Evolutionary conservation across 2,329 filamentous ascomycete genomes (phyloP), one percentile per base, ranked within the genome.

Genomic region (Fusarium luffae): DNA sequence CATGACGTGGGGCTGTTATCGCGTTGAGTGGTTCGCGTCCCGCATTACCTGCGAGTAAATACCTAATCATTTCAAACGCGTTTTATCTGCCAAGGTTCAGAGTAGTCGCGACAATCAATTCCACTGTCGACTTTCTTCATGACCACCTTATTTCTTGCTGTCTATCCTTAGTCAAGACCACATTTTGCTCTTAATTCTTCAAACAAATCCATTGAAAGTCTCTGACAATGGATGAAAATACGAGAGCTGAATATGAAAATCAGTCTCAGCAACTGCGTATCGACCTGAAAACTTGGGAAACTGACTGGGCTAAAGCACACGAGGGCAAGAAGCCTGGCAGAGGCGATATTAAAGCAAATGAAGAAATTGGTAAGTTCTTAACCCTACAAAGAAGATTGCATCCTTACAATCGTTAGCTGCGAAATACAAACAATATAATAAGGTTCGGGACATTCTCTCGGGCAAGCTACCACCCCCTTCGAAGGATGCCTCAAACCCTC

Each of bases 401-500:
- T 46, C 30, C 59, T 55, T 19, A 56, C 54, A 18, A 55, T 41
- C 16, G 11, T 27, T 71, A 92, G 90, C 89, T 40, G 84, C 83
- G 48, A 94, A 93, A 76, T 95, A 95, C 79, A 93, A 92, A 77
- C 86, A 92, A 67, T 94, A 94, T 79, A 89, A 90, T 77, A 89
- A 85, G 70, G 77, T 90, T 54, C 86, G 90, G 68, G 85, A 89
- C 72, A 83, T 88, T 47, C 80, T 89, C 62, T 78, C 85, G 2
- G 87, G 88, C 60, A 90, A 88, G 75, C 68, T 82, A 52, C 77
- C 79, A 11, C 79, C 80, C 4, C 78, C 82, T 4, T 76, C 81
- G 19, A 79, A 83, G 70, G 72, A 79, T 66, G 72, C 81, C 59
- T 72, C 79, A 5, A 72, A 72, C 60, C 69, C 68, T 9, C 77